A percentile compares a stretch with the other conserved stretches of the same genome.
Evolutionary conservation across 2,329 filamentous ascomycete genomes (phyloP).

Genomic region (Aspergillus fumigatiaffinis): DNA sequence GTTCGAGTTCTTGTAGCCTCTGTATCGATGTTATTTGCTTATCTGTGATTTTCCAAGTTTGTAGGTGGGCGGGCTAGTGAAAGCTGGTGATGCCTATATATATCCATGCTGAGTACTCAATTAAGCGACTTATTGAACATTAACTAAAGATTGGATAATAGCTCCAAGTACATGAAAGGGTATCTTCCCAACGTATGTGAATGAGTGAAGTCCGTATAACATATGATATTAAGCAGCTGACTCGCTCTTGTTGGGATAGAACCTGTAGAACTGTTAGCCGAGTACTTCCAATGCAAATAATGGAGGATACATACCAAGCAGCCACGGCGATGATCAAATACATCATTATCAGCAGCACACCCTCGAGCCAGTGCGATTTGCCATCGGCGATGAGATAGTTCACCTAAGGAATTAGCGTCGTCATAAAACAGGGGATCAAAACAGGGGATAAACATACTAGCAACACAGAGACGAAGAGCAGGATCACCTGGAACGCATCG

Average conservation of each 20-base stretch:
- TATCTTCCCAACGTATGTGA: background rate
- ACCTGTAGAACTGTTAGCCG: conserved; percentile 8
- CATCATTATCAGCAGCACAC: conserved; percentile 55
- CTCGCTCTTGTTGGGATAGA: conserved; percentile 10
- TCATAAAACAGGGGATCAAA: too few species aligned
- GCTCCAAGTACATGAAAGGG: background rate
- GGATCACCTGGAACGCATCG: conserved; percentile 78
- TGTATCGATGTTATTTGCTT: too few species aligned
- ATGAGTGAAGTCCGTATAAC: too few species aligned
- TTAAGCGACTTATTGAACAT: too few species aligned
- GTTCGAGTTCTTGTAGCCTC: too few species aligned
- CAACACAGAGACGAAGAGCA: conserved; percentile 55
- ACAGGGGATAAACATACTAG: conserved; percentile 27
- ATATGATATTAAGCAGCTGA: background rate
- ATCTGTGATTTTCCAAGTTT: too few species aligned
- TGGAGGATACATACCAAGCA: conserved; percentile 46
- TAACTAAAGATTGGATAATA: too few species aligned
- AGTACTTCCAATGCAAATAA: background rate
- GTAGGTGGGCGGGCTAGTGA: too few species aligned
- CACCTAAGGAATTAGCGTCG: conserved; percentile 36
- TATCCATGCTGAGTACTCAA: too few species aligned
- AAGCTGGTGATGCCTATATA: too few species aligned
- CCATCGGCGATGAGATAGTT: conserved; percentile 62
- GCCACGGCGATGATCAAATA: conserved; percentile 61
- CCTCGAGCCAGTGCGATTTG: conserved; percentile 59